Base-by-base conservation (phyloP, 768 basidiomycete genomes). In the Lanmaoa rubissima region DNA sequence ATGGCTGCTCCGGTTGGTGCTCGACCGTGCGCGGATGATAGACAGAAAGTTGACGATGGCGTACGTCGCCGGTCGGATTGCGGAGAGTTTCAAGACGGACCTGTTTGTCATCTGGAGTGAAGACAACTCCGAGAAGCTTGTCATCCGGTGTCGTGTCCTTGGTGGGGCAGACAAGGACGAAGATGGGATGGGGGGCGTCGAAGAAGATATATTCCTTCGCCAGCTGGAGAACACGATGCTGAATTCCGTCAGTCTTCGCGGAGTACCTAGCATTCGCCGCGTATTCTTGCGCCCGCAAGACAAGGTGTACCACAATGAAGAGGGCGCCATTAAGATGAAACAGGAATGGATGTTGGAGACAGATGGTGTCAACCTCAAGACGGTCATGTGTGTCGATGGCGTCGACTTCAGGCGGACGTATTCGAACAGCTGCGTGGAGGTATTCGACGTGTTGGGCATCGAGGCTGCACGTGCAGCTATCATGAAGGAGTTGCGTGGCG, bases 101-200 rank as follows among this genome's bases (percentile, higher is more conserved):
- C 78, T 98, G 14, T 98, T 98, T 72, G 94, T 98, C 72, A 97
- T 98, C 62, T 97, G 94, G 90, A 94, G 92, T 61, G 96, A 98
- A 80, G 96, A 98, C 73, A 98, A 97, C 74, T 92, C 96, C 3
- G 92, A 96, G 74, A 98, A 98, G 76, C 85, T 98, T 12, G 83
- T 98, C 65, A 90, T 99, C 64, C 96, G 97, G 44, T 96, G 97
- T 72, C 92, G 97, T 78, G 89, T 98, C 9, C 73, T 91, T 48
- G 89, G 90, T 42, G 86, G 87, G 40, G 81, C 80, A 10, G 90
- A 94, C 64, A 94, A 96, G 71, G 89, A 93, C 19, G 91, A 93
- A 24, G 90, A 92, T 53, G 86, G 84, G 35, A 75, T 82, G 68
- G 87, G 86, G 11, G 72, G 78, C 2, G 79, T 90, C 42, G 93